Evolutionary conservation across 1,284 basidiomycete genomes (phyloP).

Genomic region (Apiotrichum gamsii): DNA sequence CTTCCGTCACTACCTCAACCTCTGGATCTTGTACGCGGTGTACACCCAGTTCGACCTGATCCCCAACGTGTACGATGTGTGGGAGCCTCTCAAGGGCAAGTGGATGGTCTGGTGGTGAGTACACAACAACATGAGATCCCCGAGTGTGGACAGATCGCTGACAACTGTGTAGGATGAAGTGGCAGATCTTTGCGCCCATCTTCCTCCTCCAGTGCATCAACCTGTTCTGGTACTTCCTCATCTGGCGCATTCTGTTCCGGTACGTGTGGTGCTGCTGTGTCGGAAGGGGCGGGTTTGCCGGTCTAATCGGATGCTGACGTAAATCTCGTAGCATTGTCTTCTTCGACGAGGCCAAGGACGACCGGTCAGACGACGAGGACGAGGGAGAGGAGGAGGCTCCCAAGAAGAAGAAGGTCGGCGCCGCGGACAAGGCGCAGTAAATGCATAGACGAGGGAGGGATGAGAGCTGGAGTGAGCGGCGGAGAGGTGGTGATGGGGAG

Average conservation of each 20-base stretch:
- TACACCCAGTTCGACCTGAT: slow-evolving; percentile 72
- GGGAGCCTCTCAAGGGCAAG: slow-evolving; percentile 59
- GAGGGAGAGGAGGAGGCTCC: slow-evolving; percentile 32
- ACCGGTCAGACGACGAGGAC: slow-evolving; percentile 51
- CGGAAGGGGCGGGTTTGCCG: too few species aligned
- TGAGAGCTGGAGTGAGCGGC: too few species aligned
- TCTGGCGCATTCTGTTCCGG: slow-evolving; percentile 62
- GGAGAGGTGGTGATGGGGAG: too few species aligned
- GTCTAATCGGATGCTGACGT: neutral
- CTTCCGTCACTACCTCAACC: slow-evolving; percentile 90
- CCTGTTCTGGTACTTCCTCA: slow-evolving; percentile 83
- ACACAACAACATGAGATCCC: neutral
- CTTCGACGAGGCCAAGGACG: slow-evolving; percentile 42
- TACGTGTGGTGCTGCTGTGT: too few species aligned
- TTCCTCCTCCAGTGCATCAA: slow-evolving; percentile 73
- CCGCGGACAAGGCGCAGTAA: slow-evolving; percentile 15
- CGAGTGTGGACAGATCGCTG: too few species aligned
- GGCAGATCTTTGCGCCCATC: slow-evolving; percentile 72
- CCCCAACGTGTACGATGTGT: slow-evolving; percentile 57
- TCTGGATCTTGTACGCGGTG: slow-evolving; percentile 80
- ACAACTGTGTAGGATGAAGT: slow-evolving; percentile 56
- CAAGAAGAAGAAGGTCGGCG: slow-evolving; percentile 10
- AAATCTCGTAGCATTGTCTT: slow-evolving; percentile 43
- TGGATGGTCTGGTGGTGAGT: slow-evolving; percentile 62
- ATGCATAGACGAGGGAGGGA: neutral